Evolutionary conservation across 2,329 filamentous ascomycete genomes (phyloP), one percentile per base, ranked within the genome.

Genomic region (Zymoseptoria tritici): DNA sequence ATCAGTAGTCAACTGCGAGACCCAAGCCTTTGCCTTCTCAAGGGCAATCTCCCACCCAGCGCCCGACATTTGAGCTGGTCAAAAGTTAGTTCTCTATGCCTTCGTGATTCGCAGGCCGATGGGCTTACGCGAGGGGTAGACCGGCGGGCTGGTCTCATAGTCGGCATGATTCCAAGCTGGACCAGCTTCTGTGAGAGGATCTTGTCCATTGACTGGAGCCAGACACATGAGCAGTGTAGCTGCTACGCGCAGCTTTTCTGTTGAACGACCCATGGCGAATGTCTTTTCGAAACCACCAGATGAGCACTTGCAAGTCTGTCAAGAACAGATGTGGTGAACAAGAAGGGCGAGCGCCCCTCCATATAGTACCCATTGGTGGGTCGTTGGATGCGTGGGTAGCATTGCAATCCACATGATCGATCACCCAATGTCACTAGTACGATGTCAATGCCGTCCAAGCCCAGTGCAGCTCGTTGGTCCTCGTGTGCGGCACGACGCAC

Each of bases 21-120:
- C 70, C 31, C 75, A 72, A 16, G 73, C 67, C 26, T 70, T 72
- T 3, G 76, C 76, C 62, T 76, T 75, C 20, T 68, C 66, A 60
- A 77, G 74, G 11, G 76, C 75, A 53, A 68, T 67, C 36, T 72
- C 71, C 76, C 75, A 78, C 16, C 36, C 36, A 16, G 36, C 36
- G 36, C 36, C 36, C 7, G 36, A 46, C 36, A 46, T 46, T n/a
- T 46, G 13, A 46, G 36, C 36, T 46, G 36, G 3, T 46, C 36
- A 7, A 46, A 46, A n/a, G 36, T 46, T n/a, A 46, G 16, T 46
- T 16, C 20, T 20, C 21, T 13, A 16, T 4, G 16, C 9, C 2
- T 24, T 24, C 11, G 16, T 9, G 2, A 29, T 13, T n/a, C 16
- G 13, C 36, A 46, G 13, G 36, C 16, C 16, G 36, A n/a, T 46